Percentiles rank a stretch among this genome's conserved stretches.
phyloP scores from a whole-genome alignment of 2,329 filamentous ascomycete genomes.

The Akanthomyces uredinophilus region DNA sequence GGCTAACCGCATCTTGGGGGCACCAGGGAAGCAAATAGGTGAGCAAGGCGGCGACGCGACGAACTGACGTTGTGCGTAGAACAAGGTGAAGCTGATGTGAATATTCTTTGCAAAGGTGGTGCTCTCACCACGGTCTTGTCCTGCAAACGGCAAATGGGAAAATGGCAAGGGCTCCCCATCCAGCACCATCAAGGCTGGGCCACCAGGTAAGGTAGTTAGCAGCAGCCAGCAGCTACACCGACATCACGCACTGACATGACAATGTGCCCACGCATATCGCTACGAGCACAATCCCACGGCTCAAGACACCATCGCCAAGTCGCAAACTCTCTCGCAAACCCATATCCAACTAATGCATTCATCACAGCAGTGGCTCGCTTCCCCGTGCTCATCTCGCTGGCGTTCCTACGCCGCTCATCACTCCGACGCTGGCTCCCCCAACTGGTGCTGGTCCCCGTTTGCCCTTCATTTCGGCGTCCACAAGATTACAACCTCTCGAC shows the following conservation, averaged over 20 bases:
- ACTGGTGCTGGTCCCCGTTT: background rate
- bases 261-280: too few relatives aligned
- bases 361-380: background rate
- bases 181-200: background rate
- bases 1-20: background rate
- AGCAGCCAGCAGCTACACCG: background rate
- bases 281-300: background rate
- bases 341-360: background rate
- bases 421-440: background rate
- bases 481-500: background rate
- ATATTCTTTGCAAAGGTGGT: background rate
- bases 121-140: background rate
- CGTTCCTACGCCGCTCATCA: background rate
- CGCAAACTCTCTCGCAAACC: background rate
- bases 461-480: background rate
- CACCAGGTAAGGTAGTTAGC: too few relatives aligned
- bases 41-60: background rate
- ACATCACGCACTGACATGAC: background rate
- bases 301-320: background rate
- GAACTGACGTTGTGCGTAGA: background rate
- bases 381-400: background rate
- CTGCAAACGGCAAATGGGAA: background rate
- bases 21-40: background rate
- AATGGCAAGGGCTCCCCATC: too few relatives aligned
- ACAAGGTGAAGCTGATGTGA: constrained; percentile 4